These are phyloP conservation scores for Solanum pennellii DNA, from an alignment of 257 asterid species.

Conservation along the genomic window DNA sequence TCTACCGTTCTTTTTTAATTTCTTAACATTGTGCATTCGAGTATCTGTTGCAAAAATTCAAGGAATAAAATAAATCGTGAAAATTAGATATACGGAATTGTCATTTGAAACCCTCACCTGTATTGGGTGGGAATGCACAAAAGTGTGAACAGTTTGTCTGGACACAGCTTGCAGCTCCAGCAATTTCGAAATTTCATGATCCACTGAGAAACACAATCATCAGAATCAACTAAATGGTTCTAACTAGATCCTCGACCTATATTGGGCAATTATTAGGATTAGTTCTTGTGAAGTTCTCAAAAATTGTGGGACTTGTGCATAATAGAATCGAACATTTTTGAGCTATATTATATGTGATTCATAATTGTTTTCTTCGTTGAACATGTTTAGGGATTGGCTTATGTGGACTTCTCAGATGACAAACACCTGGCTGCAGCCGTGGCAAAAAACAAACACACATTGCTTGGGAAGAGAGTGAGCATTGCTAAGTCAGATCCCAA, in stretches of 20 bases:
- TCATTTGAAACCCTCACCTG: background rate
- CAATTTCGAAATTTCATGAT: background rate
- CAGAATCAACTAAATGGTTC: background rate
- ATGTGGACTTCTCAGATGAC: conserved; percentile 83
- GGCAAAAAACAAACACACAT: conserved; percentile 53
- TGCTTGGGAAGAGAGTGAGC: conserved; percentile 63
- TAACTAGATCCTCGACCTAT: background rate
- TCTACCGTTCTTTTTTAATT: background rate
- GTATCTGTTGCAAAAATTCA: background rate
- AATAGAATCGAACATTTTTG: background rate
- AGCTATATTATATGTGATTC: background rate
- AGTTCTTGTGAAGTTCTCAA: background rate
- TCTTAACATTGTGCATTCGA: background rate
- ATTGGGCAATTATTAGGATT: background rate
- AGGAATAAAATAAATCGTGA: background rate
- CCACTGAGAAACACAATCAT: background rate
- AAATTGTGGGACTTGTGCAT: background rate
- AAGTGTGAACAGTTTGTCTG: background rate
- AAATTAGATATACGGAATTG: background rate
- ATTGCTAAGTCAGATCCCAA: conserved; percentile 66
- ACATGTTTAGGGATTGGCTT: conserved; percentile 65
- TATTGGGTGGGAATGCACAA: background rate
- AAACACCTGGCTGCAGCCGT: conserved; percentile 69
- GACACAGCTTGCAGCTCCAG: background rate
- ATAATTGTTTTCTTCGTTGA: background rate